Evolutionary conservation across 202 grass and related monocot genomes (phyloP).

Genomic region (Eragrostis tef): DNA sequence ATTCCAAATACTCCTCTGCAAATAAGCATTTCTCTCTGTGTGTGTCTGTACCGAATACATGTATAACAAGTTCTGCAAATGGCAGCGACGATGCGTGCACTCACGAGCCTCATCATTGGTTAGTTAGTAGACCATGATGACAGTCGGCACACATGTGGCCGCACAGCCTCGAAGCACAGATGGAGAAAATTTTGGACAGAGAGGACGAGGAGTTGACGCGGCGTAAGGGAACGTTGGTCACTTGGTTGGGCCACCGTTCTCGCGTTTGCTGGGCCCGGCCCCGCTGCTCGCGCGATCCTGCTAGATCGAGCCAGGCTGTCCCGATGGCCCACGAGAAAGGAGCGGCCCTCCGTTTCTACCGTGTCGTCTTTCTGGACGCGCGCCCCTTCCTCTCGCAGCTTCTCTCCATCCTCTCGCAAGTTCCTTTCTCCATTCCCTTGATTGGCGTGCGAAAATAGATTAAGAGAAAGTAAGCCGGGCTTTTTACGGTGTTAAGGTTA

Average conservation of each 20-base stretch:
- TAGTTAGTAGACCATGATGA: slow-evolving; percentile 1
- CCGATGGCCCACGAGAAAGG: neutral
- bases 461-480: neutral
- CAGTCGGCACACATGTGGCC: neutral
- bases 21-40: neutral
- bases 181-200: neutral
- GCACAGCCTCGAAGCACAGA: neutral
- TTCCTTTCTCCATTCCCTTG: neutral
- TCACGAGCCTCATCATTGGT: slow-evolving; percentile 14
- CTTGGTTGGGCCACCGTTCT: neutral
- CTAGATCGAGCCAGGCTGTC: slow-evolving; percentile 4
- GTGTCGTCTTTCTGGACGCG: neutral
- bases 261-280: neutral
- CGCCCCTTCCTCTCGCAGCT: neutral
- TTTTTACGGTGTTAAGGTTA: neutral
- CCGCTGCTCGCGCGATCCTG: neutral
- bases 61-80: neutral
- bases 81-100: neutral
- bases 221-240: neutral
- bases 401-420: neutral
- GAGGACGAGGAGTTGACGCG: neutral
- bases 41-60: too few species aligned
- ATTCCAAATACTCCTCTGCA: neutral
- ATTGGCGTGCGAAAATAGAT: neutral
- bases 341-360: neutral